A percentile compares a stretch with the other conserved stretches of the same genome.
These are phyloP conservation scores for Salix exigua DNA, from an alignment of 345 rosid species.

Conservation along the genomic window DNA sequence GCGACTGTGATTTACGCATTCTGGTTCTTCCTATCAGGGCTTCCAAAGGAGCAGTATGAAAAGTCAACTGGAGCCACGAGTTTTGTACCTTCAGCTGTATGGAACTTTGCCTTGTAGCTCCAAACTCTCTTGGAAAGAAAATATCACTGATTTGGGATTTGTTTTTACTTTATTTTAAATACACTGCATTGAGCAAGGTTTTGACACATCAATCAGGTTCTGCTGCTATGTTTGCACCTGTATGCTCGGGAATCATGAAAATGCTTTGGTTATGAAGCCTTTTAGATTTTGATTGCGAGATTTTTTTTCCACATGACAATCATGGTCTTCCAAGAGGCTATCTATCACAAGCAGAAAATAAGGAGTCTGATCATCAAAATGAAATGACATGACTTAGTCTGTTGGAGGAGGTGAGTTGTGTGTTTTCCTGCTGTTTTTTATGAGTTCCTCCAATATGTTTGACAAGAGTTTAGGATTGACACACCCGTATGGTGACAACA, in stretches of 20 bases:
- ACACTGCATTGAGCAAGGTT: slow-evolving; percentile 39
- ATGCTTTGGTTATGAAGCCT: slow-evolving; percentile 56
- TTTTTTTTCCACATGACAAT: slow-evolving; percentile 51
- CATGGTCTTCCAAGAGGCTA: slow-evolving; percentile 56
- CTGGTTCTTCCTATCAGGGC: slow-evolving; percentile 32
- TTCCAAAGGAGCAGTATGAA: slow-evolving; percentile 40
- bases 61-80: slow-evolving; percentile 37
- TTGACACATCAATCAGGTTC: slow-evolving; percentile 62
- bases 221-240: slow-evolving; percentile 47
- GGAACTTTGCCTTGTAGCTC: slow-evolving; percentile 7
- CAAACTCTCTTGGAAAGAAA: not conserved
- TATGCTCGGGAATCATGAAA: slow-evolving; percentile 59
- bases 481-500: not conserved
- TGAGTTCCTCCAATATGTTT: not conserved
- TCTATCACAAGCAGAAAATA: slow-evolving; percentile 43
- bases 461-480: not conserved
- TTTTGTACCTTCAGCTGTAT: slow-evolving; percentile 63
- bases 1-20: not conserved
- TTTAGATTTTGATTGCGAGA: slow-evolving; percentile 59
- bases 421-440: not conserved
- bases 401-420: slow-evolving; percentile 39
- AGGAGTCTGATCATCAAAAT: slow-evolving; percentile 54
- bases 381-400: slow-evolving; percentile 46
- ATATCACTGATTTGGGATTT: not conserved
- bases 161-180: slow-evolving; percentile 6